Evolutionary conservation across 2,329 filamentous ascomycete genomes (phyloP).

Genomic region (Talaromyces sp.): DNA sequence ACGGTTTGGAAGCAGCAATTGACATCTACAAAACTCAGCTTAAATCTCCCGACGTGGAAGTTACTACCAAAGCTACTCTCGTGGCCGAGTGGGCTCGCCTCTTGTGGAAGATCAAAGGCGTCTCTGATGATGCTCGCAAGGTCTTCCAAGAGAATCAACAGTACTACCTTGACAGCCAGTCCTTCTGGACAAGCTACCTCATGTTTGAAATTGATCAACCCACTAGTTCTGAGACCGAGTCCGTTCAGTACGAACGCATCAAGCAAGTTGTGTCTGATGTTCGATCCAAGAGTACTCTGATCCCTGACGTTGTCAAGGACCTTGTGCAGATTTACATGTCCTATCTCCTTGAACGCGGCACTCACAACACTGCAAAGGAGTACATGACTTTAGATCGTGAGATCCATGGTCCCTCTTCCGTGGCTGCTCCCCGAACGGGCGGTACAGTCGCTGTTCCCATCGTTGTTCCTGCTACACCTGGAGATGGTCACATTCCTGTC

Average conservation of each 20-base stretch:
- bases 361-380: conserved; percentile 80
- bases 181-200: conserved; percentile 90
- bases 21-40: conserved; percentile 81
- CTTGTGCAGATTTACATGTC: conserved; percentile 77
- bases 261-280: conserved; percentile 79
- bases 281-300: conserved; percentile 71
- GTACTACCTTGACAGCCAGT: conserved; percentile 79
- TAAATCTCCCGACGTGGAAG: conserved; percentile 69
- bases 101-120: conserved; percentile 84
- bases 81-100: conserved; percentile 87
- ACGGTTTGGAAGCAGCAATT: conserved; percentile 81
- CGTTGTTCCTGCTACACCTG: conserved; percentile 8
- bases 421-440: conserved; percentile 36
- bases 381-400: conserved; percentile 82
- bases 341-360: conserved; percentile 81
- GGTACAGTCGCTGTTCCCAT: conserved; percentile 9
- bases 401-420: conserved; percentile 68
- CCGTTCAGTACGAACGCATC: conserved; percentile 70
- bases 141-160: conserved; percentile 81
- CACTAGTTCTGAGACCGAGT: conserved; percentile 65
- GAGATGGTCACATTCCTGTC: conserved; percentile 6
- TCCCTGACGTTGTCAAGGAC: conserved; percentile 68
- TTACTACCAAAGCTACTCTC: conserved; percentile 81
- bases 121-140: conserved; percentile 75
- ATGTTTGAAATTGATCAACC: conserved; percentile 87